These are phyloP conservation scores for Aspergillus hancockii DNA, from an alignment of 495 filamentous ascomycete genomes.

Conservation along the genomic window DNA sequence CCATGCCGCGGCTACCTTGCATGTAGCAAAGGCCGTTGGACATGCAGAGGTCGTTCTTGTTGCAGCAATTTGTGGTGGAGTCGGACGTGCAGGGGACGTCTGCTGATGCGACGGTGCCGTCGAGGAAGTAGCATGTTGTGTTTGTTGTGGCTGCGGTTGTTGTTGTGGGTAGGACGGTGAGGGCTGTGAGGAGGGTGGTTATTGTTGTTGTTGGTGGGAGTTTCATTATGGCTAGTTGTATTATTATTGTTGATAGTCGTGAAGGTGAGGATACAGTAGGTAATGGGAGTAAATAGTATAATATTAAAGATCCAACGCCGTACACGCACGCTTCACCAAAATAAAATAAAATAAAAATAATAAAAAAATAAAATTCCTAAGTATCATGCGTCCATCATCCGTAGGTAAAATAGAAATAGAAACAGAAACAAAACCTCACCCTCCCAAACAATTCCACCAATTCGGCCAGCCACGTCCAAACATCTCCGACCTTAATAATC, in stretches of 20 bases:
- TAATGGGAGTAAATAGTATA: not conserved
- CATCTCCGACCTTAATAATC: too few relatives aligned
- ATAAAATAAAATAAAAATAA: too few relatives aligned
- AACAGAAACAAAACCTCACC: too few relatives aligned
- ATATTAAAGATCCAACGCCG: too few relatives aligned
- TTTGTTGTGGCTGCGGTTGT: not conserved
- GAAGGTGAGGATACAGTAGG: not conserved
- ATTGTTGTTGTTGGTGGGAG: not conserved
- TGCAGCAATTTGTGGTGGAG: constrained; percentile 14
- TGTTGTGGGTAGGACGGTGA: too few relatives aligned
- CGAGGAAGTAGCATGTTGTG: constrained; percentile 12
- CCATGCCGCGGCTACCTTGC: constrained; percentile 6
- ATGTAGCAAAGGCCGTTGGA: constrained; percentile 16
- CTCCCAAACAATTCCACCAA: too few relatives aligned
- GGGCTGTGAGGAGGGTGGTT: not conserved
- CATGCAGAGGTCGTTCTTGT: constrained; percentile 13
- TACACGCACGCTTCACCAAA: too few relatives aligned
- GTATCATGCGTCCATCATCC: too few relatives aligned
- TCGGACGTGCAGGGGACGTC: constrained; percentile 13
- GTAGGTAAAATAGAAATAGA: too few relatives aligned
- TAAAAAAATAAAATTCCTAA: too few relatives aligned
- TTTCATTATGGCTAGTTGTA: not conserved
- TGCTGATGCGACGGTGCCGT: constrained; percentile 7
- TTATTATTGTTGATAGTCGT: not conserved
- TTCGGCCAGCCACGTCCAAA: too few relatives aligned